Evolutionary conservation across 176 grass and related monocot species (phyloP).

Genomic region (Areca catechu): DNA sequence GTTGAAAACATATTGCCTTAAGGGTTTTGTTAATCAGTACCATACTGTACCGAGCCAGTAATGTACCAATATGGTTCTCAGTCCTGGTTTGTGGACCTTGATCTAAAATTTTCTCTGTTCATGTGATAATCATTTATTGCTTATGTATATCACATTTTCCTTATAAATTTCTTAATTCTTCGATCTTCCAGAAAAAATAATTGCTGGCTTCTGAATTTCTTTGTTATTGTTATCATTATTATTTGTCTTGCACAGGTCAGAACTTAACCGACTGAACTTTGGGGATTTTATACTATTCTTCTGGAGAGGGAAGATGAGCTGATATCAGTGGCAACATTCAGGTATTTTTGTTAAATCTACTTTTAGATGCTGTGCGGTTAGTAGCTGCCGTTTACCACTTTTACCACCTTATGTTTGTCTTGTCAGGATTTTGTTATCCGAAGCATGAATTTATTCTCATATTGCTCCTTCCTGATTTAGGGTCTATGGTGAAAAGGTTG

Average conservation of each 20-base stretch:
- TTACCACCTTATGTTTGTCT: neutral
- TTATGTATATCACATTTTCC: too few species aligned
- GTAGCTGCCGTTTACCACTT: neutral
- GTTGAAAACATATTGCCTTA: too few species aligned
- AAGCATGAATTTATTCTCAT: constrained; percentile 18
- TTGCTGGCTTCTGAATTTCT: too few species aligned
- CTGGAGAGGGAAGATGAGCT: constrained; percentile 56
- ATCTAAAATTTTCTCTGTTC: too few species aligned
- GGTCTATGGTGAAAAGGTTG: constrained; percentile 54
- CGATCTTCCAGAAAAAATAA: too few species aligned
- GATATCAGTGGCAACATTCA: constrained; percentile 57
- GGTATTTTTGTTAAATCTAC: constrained; percentile 31
- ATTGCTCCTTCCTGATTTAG: constrained; percentile 28
- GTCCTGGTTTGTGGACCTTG: too few species aligned
- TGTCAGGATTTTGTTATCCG: constrained; percentile 9
- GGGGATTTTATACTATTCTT: constrained; percentile 68
- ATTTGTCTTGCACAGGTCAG: constrained; percentile 38
- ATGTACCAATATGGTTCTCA: too few species aligned
- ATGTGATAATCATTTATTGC: too few species aligned
- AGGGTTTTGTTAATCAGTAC: too few species aligned
- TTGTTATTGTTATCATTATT: constrained; percentile 5
- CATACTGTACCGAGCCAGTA: too few species aligned
- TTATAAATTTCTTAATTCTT: too few species aligned
- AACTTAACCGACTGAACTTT: constrained; percentile 58
- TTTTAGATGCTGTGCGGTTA: neutral